These are phyloP conservation scores for Cystoderma amianthinum DNA, from an alignment of 768 basidiomycete species.

Conservation along the genomic window DNA sequence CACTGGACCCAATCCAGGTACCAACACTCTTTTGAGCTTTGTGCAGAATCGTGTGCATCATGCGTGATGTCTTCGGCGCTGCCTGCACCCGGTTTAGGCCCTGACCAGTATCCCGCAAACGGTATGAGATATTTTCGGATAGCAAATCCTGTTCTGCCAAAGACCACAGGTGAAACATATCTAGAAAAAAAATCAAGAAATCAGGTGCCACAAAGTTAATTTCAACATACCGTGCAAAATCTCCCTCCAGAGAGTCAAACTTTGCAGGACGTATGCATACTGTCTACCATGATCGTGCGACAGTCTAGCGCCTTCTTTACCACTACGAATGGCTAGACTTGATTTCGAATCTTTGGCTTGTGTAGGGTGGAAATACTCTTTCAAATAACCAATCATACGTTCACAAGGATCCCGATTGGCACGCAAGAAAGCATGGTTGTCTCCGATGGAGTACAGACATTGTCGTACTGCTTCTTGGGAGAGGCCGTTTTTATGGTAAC, in stretches of 20 bases:
- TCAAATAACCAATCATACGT: slow-evolving; percentile 71
- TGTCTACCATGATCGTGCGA: slow-evolving; percentile 84
- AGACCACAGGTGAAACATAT: slow-evolving; percentile 87
- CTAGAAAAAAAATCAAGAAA: slow-evolving; percentile 23
- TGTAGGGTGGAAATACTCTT: slow-evolving; percentile 71
- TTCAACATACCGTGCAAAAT: slow-evolving; percentile 63
- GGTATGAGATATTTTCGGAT: slow-evolving; percentile 68
- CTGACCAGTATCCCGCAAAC: slow-evolving; percentile 83
- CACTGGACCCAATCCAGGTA: slow-evolving; percentile 79
- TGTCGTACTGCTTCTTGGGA: slow-evolving; percentile 64
- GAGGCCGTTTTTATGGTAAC: slow-evolving; percentile 53
- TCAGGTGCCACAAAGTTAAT: background rate
- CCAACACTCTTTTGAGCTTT: slow-evolving; percentile 79
- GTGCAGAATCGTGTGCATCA: slow-evolving; percentile 85
- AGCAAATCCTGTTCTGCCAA: slow-evolving; percentile 77
- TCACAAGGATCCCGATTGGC: slow-evolving; percentile 88
- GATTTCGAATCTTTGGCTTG: slow-evolving; percentile 55
- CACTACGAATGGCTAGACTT: slow-evolving; percentile 76
- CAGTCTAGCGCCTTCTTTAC: slow-evolving; percentile 71
- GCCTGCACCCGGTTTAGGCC: slow-evolving; percentile 87
- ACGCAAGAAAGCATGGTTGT: slow-evolving; percentile 85
- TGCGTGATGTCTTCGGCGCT: slow-evolving; percentile 81
- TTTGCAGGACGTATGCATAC: slow-evolving; percentile 81
- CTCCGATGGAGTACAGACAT: slow-evolving; percentile 83
- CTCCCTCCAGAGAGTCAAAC: slow-evolving; percentile 81